Conservation (phyloP, 192 early-diverging fungal genomes). For the Coemansia sp. region DNA sequence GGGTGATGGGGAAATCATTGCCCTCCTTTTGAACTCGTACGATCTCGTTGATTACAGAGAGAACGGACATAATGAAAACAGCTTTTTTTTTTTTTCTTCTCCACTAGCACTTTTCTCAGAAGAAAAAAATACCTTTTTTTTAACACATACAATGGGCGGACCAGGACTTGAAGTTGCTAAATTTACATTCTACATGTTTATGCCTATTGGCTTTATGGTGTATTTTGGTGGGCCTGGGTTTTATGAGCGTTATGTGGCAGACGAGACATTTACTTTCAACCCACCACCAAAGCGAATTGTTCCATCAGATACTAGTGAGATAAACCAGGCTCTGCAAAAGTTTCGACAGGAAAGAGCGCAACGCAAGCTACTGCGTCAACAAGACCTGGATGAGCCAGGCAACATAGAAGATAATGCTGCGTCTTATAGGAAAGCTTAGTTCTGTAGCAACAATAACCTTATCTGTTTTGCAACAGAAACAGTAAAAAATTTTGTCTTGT, state of each 20-base stretch:
- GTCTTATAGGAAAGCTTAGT: slow-evolving; percentile 3
- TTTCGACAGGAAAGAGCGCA: slow-evolving; percentile 16
- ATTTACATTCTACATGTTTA: slow-evolving; percentile 54
- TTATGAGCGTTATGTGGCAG: slow-evolving; percentile 51
- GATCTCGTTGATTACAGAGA: too few species aligned
- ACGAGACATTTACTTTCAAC: slow-evolving; percentile 42
- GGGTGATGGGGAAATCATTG: background rate
- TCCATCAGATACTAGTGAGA: slow-evolving; percentile 33
- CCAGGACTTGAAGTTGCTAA: slow-evolving; percentile 51
- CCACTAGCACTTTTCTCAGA: too few species aligned
- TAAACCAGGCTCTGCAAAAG: slow-evolving; percentile 15
- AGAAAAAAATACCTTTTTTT: slow-evolving; percentile 3
- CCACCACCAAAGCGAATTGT: slow-evolving; percentile 37
- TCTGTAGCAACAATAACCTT: background rate
- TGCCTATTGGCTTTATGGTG: slow-evolving; percentile 54
- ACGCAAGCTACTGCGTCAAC: slow-evolving; percentile 29
- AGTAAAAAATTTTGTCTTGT: slow-evolving; percentile 8
- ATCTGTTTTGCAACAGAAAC: background rate
- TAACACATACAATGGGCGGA: slow-evolving; percentile 34
- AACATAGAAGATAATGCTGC: background rate
- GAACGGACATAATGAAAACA: too few species aligned
- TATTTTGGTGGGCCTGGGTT: slow-evolving; percentile 55
- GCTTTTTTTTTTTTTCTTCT: slow-evolving; percentile 5
- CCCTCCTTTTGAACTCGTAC: too few species aligned
- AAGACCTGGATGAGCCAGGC: slow-evolving; percentile 17